Evolutionary conservation across 2,329 filamentous ascomycete genomes (phyloP).

Genomic region (Penicillium expansum): DNA sequence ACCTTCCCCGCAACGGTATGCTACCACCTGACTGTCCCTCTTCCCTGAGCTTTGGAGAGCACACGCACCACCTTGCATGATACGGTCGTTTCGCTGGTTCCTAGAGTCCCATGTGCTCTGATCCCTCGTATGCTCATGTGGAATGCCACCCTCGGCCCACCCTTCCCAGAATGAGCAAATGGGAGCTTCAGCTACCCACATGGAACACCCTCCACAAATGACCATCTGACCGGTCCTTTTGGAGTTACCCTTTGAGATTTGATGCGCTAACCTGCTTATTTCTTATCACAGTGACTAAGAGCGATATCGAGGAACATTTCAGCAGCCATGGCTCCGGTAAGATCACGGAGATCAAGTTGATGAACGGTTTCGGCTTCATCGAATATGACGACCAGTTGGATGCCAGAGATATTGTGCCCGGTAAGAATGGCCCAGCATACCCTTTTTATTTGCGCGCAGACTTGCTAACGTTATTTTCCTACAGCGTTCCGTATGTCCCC

Average conservation of each 20-base stretch:
- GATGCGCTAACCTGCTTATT: conserved; percentile 4
- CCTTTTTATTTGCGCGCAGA: conserved; percentile 13
- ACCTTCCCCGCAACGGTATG: conserved; percentile 93
- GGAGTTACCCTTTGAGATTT: background rate
- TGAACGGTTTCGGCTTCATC: conserved; percentile 99
- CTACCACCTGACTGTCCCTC: conserved; percentile 31
- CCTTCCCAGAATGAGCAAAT: background rate
- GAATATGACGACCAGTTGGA: conserved; percentile 99
- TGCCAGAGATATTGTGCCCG: conserved; percentile 95
- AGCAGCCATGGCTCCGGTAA: conserved; percentile 92
- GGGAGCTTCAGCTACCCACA: conserved; percentile 2
- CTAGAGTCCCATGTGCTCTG: background rate
- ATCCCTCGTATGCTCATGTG: background rate
- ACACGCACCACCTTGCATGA: conserved; percentile 5
- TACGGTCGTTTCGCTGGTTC: conserved; percentile 11
- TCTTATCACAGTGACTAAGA: conserved; percentile 74
- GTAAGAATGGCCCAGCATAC: conserved; percentile 54
- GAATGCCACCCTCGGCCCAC: background rate
- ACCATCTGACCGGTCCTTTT: background rate
- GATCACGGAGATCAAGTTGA: conserved; percentile 98
- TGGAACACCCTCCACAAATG: background rate
- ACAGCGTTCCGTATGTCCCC: conserved; percentile 56
- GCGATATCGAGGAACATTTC: conserved; percentile 95
- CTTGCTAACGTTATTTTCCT: conserved; percentile 21
- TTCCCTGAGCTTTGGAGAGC: conserved; percentile 14